A percentile compares a stretch with the other conserved stretches of the same genome.
These are phyloP conservation scores for Trichoderma aggressivum DNA, from an alignment of 2,329 filamentous ascomycete genomes.

Conservation along the genomic window DNA sequence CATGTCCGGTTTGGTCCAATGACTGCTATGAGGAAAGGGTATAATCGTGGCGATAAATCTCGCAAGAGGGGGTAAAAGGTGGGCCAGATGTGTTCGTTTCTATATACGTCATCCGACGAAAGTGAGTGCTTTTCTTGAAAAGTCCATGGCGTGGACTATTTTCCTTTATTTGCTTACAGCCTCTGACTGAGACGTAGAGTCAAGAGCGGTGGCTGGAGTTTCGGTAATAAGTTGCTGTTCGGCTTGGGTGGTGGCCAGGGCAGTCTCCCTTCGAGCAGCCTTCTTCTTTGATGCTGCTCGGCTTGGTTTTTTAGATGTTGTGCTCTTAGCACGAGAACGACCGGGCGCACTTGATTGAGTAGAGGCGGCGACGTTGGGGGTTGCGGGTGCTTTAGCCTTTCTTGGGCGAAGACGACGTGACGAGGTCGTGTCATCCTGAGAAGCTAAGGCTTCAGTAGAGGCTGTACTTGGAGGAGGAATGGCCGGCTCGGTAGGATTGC, in stretches of 20 bases:
- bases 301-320: conserved; percentile 5
- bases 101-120: conserved; percentile 10
- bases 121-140: neutral
- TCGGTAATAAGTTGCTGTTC: neutral
- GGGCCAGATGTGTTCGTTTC: neutral
- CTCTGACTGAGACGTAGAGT: neutral
- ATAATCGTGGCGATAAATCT: neutral
- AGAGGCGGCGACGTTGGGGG: conserved; percentile 1
- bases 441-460: neutral
- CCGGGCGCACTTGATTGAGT: neutral
- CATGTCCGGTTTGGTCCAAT: neutral
- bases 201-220: neutral
- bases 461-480: neutral
- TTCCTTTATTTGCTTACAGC: neutral
- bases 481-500: neutral
- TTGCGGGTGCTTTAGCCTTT: conserved; percentile 5
- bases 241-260: neutral
- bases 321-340: neutral
- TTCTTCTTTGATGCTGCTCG: conserved; percentile 17
- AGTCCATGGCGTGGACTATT: neutral
- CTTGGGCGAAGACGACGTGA: conserved; percentile 18
- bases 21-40: conserved; percentile 2
- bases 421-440: neutral
- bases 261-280: conserved; percentile 4
- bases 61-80: neutral